phyloP scores from a whole-genome alignment of 352 stramenopile genomes.

The Phytophthora megakarya region DNA sequence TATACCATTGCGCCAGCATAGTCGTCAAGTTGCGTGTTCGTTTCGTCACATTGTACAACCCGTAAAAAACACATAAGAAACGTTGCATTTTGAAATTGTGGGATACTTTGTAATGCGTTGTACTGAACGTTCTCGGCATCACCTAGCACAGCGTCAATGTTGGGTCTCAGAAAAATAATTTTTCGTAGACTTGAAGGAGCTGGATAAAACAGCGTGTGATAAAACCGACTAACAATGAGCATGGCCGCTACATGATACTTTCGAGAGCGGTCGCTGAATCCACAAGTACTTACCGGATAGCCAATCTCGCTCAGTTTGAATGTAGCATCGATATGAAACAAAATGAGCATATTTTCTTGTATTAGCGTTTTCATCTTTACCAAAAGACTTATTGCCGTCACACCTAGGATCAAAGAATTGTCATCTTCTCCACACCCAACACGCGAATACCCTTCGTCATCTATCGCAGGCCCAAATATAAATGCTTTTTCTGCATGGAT shows the following conservation, averaged over 20 bases:
- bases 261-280: not conserved
- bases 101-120: not conserved
- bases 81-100: not conserved
- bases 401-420: no score
- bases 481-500: no score
- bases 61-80: slow-evolving; percentile 24
- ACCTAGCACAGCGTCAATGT: slow-evolving; percentile 5
- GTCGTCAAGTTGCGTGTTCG: not conserved
- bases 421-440: no score
- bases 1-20: not conserved
- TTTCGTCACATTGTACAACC: slow-evolving; percentile 12
- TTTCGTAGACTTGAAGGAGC: not conserved
- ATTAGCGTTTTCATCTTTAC: no score
- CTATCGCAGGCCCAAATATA: no score
- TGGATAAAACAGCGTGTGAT: not conserved
- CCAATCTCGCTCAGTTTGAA: slow-evolving; percentile 9
- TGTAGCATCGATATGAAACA: slow-evolving; percentile 13
- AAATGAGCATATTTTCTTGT: no score
- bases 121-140: slow-evolving; percentile 8
- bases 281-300: slow-evolving; percentile 14
- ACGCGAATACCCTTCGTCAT: no score
- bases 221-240: not conserved
- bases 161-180: not conserved
- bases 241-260: slow-evolving; percentile 4
- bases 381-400: no score